A percentile compares a stretch with the other conserved stretches of the same genome.
phyloP scores from a whole-genome alignment of 1,284 basidiomycete species.

The Trichosporon sp. region DNA sequence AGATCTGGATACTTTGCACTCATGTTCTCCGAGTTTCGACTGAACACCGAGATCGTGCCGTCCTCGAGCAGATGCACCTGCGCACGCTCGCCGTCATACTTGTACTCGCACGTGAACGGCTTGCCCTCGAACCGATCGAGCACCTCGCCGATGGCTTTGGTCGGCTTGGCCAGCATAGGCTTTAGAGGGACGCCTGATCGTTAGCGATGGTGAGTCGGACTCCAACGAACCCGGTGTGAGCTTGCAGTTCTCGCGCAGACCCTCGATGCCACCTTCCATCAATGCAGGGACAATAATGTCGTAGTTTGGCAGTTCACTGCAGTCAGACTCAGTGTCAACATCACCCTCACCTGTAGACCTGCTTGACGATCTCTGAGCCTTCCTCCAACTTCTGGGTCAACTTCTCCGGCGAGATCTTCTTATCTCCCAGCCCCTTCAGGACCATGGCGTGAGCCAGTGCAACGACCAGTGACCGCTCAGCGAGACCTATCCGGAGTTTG shows the following conservation, averaged over 20 bases:
- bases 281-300: constrained; percentile 91
- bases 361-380: constrained; percentile 72
- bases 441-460: constrained; percentile 81
- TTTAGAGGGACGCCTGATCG: constrained; percentile 74
- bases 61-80: constrained; percentile 81
- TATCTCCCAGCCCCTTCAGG: constrained; percentile 69
- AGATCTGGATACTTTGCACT: constrained; percentile 98
- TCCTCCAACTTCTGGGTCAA: constrained; percentile 71
- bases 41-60: constrained; percentile 81
- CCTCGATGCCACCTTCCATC: constrained; percentile 68
- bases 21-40: constrained; percentile 98
- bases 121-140: constrained; percentile 95
- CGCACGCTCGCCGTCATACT: constrained; percentile 98
- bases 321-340: neutral
- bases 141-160: constrained; percentile 98
- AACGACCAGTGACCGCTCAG: constrained; percentile 85
- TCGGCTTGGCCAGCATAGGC: constrained; percentile 99
- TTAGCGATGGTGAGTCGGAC: neutral
- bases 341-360: constrained; percentile 72
- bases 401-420: constrained; percentile 68
- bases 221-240: constrained; percentile 67
- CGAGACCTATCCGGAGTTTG: constrained; percentile 94
- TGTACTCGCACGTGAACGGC: constrained; percentile 97
- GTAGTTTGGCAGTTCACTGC: constrained; percentile 87
- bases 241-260: constrained; percentile 70